Conservation (phyloP, 305 asterid species). For the Fraxinus sp. region DNA sequence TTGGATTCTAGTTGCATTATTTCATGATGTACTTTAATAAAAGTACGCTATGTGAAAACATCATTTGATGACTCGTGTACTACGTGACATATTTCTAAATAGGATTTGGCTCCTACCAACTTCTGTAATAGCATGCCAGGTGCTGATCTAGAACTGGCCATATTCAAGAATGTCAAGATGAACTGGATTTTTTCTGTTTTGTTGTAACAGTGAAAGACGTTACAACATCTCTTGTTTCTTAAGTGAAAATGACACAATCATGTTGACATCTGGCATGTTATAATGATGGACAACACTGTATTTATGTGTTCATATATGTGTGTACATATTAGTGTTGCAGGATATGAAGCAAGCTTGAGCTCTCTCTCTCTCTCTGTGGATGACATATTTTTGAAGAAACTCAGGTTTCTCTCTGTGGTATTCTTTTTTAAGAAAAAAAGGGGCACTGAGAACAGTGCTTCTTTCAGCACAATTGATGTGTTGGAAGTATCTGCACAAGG, state of each 20-base stretch:
- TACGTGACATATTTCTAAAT: neutral
- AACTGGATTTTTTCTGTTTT: neutral
- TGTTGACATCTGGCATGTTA: neutral
- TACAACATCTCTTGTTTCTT: neutral
- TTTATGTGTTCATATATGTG: neutral
- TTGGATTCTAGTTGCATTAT: neutral
- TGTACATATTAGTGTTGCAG: neutral
- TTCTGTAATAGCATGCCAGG: neutral
- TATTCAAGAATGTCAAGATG: neutral
- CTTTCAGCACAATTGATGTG: neutral
- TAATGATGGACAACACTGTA: neutral
- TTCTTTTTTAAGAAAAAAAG: neutral
- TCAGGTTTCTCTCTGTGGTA: neutral
- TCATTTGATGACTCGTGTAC: neutral
- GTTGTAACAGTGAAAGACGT: neutral
- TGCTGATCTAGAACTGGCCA: neutral
- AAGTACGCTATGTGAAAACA: neutral
- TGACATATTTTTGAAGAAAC: neutral
- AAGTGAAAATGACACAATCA: neutral
- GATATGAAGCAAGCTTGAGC: neutral
- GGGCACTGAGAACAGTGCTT: neutral
- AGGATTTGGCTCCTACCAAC: neutral
- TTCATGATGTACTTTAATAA: neutral
- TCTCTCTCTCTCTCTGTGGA: neutral
- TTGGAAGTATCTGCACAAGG: neutral